Base-by-base conservation (phyloP, 108 stramenopile genomes). In the Licmophora abbreviata region DNA sequence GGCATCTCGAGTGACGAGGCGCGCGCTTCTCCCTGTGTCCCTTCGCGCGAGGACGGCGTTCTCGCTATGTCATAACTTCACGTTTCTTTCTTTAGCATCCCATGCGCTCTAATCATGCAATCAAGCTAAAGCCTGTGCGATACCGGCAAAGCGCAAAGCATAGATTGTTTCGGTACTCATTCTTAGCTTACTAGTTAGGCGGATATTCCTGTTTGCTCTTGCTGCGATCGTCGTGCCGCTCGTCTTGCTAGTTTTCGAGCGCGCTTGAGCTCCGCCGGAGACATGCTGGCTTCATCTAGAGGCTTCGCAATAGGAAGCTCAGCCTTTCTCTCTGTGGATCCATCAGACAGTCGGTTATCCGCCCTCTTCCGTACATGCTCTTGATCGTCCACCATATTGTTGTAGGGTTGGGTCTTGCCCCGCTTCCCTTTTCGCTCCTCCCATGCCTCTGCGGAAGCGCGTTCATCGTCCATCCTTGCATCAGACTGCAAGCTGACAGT, bases 401-500 rank as follows among this genome's bases (percentile, higher is more conserved):
- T 34, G 9, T 28, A 32, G 47, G 14, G 59, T 58, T 22, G 30
- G 15, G 44, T 51, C 29, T 26, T 58, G 49, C 42, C 50, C 31
- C 27, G 48, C 48, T 44, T 44, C 34, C 48, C 34, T 40, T n/a
- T 25, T 23, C 73, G 49, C 30, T 74, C 53, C 44, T 48, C 12
- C n/a, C 63, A 48, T 0, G 68, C 70, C 43, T 70, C 54, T 14
- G 63, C 47, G 4, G 52, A 74, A 17, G 62, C 58, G 15, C 38
- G 48, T 61, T 85, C 77, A 35, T 73, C 73, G 41, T 63, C 58
- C 9, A 74, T 49, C 41, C 72, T 65, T 21, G 58, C 65, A 27
- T 79, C 79, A 27, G 73, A 72, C 58, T 85, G 77, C 44, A 90
- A 46, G 60, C 83, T 85, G 2, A 85, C 74, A 0, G 84, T 85